Conservation (phyloP, 2,329 filamentous ascomycete species). For the Eutypella sp. region DNA sequence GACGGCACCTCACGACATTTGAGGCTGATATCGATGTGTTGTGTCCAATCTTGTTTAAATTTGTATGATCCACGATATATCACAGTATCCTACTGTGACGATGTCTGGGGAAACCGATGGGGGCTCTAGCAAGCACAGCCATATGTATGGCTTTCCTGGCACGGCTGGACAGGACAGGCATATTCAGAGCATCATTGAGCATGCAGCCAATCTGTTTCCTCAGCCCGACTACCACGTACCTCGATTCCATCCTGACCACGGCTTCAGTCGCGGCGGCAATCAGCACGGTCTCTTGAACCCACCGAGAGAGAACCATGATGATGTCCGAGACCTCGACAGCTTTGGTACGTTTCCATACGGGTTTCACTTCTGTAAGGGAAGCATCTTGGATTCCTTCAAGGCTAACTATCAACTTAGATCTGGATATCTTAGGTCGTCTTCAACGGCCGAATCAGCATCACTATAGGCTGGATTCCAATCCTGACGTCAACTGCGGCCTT, state of each 20-base stretch:
- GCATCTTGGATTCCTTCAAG: background rate
- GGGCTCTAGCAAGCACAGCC: constrained; percentile 5
- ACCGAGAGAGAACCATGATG: background rate
- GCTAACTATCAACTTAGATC: constrained; percentile 14
- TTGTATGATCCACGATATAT: too few relatives aligned
- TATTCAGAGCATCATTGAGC: constrained; percentile 24
- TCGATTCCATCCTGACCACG: constrained; percentile 1
- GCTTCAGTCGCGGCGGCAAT: constrained; percentile 1
- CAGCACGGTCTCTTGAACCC: constrained; percentile 1
- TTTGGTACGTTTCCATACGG: constrained; percentile 20
- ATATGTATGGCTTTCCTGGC: constrained; percentile 14
- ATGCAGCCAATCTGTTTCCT: constrained; percentile 19
- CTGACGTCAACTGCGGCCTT: constrained; percentile 1
- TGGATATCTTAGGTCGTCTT: constrained; percentile 16
- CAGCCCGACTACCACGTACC: constrained; percentile 8
- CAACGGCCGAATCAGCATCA: constrained; percentile 1
- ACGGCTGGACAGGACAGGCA: constrained; percentile 17
- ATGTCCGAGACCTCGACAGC: constrained; percentile 18
- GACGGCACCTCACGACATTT: too few relatives aligned
- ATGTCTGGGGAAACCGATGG: constrained; percentile 18
- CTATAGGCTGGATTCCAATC: background rate
- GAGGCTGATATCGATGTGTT: background rate
- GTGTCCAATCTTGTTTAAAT: background rate
- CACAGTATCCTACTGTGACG: too few relatives aligned
- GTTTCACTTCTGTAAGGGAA: background rate